Conservation (phyloP, 768 basidiomycete species). For the Leccinum sublutescens region DNA sequence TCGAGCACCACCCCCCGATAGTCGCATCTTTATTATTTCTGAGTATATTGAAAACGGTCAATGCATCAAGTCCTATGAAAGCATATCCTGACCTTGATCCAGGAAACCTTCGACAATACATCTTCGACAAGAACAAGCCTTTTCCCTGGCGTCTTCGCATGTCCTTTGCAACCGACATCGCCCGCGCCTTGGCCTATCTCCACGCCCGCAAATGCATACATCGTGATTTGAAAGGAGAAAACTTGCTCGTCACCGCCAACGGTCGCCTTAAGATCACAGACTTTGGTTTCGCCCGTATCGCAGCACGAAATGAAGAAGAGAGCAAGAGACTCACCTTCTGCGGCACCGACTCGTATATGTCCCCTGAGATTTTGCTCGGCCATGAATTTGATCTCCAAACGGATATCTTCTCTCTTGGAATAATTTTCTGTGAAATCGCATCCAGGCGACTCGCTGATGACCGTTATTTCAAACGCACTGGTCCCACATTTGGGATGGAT, state of each 20-base stretch:
- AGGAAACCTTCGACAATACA: slow-evolving; percentile 83
- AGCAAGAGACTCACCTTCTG: slow-evolving; percentile 81
- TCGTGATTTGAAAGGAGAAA: slow-evolving; percentile 95
- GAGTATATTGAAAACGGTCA: slow-evolving; percentile 88
- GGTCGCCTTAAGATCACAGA: slow-evolving; percentile 97
- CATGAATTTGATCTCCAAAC: slow-evolving; percentile 92
- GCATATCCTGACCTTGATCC: slow-evolving; percentile 4
- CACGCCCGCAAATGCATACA: slow-evolving; percentile 91
- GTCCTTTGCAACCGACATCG: slow-evolving; percentile 92
- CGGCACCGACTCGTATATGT: slow-evolving; percentile 95
- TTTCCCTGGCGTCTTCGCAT: slow-evolving; percentile 94
- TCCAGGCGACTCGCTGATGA: slow-evolving; percentile 86
- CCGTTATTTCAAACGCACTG: slow-evolving; percentile 66
- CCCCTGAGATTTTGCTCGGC: slow-evolving; percentile 90
- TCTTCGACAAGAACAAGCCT: slow-evolving; percentile 77
- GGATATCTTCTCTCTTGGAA: slow-evolving; percentile 91
- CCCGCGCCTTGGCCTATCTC: slow-evolving; percentile 94
- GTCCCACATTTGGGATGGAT: slow-evolving; percentile 81
- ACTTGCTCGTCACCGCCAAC: slow-evolving; percentile 91
- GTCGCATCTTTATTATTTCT: slow-evolving; percentile 91
- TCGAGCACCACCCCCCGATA: slow-evolving; percentile 71
- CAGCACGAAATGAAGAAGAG: slow-evolving; percentile 89
- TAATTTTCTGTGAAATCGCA: slow-evolving; percentile 91
- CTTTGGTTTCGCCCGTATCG: slow-evolving; percentile 95
- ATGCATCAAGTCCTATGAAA: neutral